Evolutionary conservation across 805 yeast species (phyloP), one percentile per base, ranked within the genome.

Genomic region (Danielia oregonensis): DNA sequence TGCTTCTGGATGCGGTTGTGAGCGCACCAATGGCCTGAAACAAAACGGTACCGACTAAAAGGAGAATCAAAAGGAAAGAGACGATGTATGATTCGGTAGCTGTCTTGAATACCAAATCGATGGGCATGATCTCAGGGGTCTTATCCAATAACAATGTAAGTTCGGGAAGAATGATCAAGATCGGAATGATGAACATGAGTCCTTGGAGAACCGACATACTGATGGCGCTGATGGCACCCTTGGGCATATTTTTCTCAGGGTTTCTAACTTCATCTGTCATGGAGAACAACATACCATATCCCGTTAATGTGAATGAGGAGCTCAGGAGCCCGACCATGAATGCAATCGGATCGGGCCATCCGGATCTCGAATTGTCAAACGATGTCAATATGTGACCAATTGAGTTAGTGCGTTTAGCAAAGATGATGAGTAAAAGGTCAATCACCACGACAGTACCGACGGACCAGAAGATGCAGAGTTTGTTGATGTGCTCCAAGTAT

Each of bases 1-100:
- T 84, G n/a, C 82, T 74, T 69, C 94, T 73, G 3, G 93, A 83
- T 2, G 88, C 84, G 0, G 94, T 82, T 1, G 93, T 85, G 23
- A 83, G 67, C 1, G 91, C 74, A 4, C 94, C 89, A 32, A 86
- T 78, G 2, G 88, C 82, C 23, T 86, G 87, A 56, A 85, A 85
- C 7, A 82, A 51, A 17, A 80, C 74, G 13, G 87, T 82, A 0
- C 86, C 93, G 30, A 78, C 65, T 37, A 82, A 72, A 54, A 84
- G 62, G 4, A 83, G 58, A 9, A 78, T 84, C 37, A 85, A 66
- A 32, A 85, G 74, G 42, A 83, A 72, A 1, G 93, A 83, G 2
- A 84, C 79, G 30, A 82, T 50, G 40, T 72, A 72, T 0, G 89
- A 82, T 39, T 79, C 74, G 0, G 91, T 82, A 0, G 88, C 75